Evolutionary conservation across 208 protist species (phyloP).

Genomic region (Acanthamoeba sp.): DNA sequence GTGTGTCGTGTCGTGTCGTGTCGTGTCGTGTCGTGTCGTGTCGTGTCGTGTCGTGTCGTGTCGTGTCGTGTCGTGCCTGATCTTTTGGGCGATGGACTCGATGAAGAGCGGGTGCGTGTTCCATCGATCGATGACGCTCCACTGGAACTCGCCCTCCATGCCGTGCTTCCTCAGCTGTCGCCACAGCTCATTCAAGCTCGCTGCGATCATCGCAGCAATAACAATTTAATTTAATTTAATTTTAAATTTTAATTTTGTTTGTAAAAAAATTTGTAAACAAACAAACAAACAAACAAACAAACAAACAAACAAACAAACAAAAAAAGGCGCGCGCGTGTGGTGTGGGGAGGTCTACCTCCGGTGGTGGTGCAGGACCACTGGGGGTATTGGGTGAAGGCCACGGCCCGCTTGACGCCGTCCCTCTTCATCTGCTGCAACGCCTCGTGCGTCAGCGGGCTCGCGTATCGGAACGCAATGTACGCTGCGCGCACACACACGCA

Average conservation of each 20-base stretch:
- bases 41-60: neutral
- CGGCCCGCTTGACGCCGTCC: constrained; percentile 84
- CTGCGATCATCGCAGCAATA: neutral
- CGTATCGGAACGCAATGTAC: constrained; percentile 89
- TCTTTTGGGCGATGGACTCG: constrained; percentile 64
- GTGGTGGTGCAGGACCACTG: constrained; percentile 88
- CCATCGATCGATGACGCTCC: constrained; percentile 89
- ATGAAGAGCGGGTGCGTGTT: constrained; percentile 79
- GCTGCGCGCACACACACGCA: neutral
- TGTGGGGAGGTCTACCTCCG: constrained; percentile 42
- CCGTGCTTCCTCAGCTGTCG: constrained; percentile 43
- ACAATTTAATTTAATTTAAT: too few relatives aligned
- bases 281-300: too few relatives aligned
- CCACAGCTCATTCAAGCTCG: constrained; percentile 83
- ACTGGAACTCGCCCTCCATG: constrained; percentile 77
- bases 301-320: too few relatives aligned
- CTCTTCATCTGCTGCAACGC: constrained; percentile 84
- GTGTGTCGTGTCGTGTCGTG: neutral
- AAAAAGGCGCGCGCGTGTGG: neutral
- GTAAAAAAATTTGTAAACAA: too few relatives aligned
- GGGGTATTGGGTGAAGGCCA: constrained; percentile 90
- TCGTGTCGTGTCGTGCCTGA: neutral
- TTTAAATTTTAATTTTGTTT: too few relatives aligned
- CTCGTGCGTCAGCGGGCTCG: constrained; percentile 85
- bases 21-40: neutral